Base-by-base conservation (phyloP, 805 yeast genomes). In the Clavispora phyllophila region DNA sequence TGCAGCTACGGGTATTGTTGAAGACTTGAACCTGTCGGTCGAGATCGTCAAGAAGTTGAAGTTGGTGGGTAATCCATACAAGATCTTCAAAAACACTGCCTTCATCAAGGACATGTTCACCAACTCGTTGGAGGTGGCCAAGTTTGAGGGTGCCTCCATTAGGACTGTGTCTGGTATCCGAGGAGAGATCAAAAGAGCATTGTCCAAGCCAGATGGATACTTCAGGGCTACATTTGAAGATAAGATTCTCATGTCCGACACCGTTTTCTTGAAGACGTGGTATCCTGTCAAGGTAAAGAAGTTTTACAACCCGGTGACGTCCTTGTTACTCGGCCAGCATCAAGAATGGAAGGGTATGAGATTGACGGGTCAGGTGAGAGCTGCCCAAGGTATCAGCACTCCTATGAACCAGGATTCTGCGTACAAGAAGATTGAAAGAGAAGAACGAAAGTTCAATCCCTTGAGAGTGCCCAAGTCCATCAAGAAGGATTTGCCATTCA, bases 201-300 rank as follows among this genome's bases (percentile, higher is more conserved):
- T 93, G 48, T 79, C 96, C 9, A 85, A 86, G 54, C 96, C 97
- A 0, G 98, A 91, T 40, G 99, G 99, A 10, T 82, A 85, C 62
- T 95, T 76, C 73, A 80, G 99, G 60, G 99, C 99, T 10, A 82
- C 97, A 1, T 93, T 93, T 64, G 99, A 93, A 65, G 99, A 93
- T 62, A 91, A 90, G 66, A 78, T 91, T 29, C 74, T 91, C 42
- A 75, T 93, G 82, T 84, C 93, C 51, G 99, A 93, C 64, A 84
- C 87, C 42, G 78, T 93, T 13, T 82, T 91, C 55, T 69, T 93
- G 61, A 82, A 96, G 61, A 90, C 98, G 3, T 93, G 99, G 99
- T 90, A 89, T 61, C 98, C 98, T 2, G 95, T 93, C 29, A 81
- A 78, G 50, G 86, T 93, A 13, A 84, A 91, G 63, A 81, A 81